Base-by-base conservation (phyloP, 805 yeast species). In the Yarrowia bubula region DNA sequence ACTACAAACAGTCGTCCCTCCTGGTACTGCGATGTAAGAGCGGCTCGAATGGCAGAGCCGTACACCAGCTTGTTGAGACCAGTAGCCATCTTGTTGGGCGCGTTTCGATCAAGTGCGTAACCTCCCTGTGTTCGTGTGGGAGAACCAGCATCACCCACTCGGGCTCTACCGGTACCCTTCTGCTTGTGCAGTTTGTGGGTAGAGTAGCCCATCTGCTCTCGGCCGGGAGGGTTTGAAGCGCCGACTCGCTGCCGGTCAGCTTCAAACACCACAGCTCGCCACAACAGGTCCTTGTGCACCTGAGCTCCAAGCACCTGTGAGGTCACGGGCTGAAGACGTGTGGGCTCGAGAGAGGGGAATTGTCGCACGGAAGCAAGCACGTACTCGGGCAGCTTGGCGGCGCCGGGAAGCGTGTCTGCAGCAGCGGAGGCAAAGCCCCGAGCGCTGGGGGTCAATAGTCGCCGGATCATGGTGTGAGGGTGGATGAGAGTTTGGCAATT, bases 131-230 rank as follows among this genome's bases (percentile, higher is more conserved):
- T 86, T 78, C 97, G 86, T 50, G 87, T 88, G 58, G 99, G 99
- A 28, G 97, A 90, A 72, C 92, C 93, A 66, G 89, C 92, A 77
- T 92, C 98, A 79, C 99, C 99, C 64, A 85, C 88, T 81, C 99
- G 87, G 64, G 99, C 99, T 68, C 84, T 83, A 78, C 99, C 99
- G 14, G 90, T 79, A 67, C 98, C 98, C 77, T 95, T 95, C 78
- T 95, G 99, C 35, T 91, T 90, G 42, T 85, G 81, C 70, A 95
- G 79, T 75, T 95, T 95, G 72, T 83, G 83, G 76, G 96, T 84
- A 28, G 96, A 88, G 75, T 84, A 92, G 67, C 92, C 92, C 76
- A 88, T 88, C 70, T 90, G 93, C 41, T 90, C 84, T 76, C 97
- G 87, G 66, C 95, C 90, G 41, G 90, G 88, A 37, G 95, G 96